Percentiles rank a stretch among this genome's conserved stretches.
Evolutionary conservation across 2,329 filamentous ascomycete genomes (phyloP).

Genomic region (Aspergillus pseudoglaucus): DNA sequence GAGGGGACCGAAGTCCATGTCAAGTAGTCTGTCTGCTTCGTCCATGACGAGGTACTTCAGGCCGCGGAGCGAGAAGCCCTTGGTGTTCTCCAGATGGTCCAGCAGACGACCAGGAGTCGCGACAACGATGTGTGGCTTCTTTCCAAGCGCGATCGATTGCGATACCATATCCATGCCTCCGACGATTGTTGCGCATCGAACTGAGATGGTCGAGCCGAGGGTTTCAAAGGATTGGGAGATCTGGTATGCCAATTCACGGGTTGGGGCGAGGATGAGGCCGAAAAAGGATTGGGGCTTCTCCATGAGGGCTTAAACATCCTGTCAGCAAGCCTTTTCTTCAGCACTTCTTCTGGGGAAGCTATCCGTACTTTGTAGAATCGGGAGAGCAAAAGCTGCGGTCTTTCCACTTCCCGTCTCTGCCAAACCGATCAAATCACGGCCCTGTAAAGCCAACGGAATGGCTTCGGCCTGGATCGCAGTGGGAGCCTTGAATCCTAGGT

Average conservation of each 20-base stretch:
- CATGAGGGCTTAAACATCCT: slow-evolving; percentile 57
- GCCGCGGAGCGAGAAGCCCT: slow-evolving; percentile 77
- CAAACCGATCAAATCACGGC: slow-evolving; percentile 83
- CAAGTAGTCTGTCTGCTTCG: slow-evolving; percentile 84
- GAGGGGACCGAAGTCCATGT: slow-evolving; percentile 88
- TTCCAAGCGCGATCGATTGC: slow-evolving; percentile 84
- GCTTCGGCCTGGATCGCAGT: slow-evolving; percentile 84
- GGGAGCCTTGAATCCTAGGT: slow-evolving; percentile 74
- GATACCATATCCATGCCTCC: slow-evolving; percentile 95
- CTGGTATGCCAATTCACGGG: slow-evolving; percentile 86
- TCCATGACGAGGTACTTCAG: slow-evolving; percentile 92
- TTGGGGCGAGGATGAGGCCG: slow-evolving; percentile 85
- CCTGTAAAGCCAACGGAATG: slow-evolving; percentile 72
- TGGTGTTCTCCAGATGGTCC: slow-evolving; percentile 93
- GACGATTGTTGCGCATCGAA: slow-evolving; percentile 78
- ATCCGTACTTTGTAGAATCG: slow-evolving; percentile 64
- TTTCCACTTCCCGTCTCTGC: slow-evolving; percentile 96
- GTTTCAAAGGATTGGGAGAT: slow-evolving; percentile 85
- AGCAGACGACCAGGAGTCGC: slow-evolving; percentile 84
- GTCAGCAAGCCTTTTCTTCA: not conserved
- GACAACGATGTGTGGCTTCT: slow-evolving; percentile 90
- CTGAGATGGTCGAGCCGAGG: slow-evolving; percentile 78
- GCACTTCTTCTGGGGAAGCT: not conserved
- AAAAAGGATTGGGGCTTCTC: slow-evolving; percentile 81
- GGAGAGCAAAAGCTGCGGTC: slow-evolving; percentile 88